Evolutionary conservation across 768 basidiomycete genomes (phyloP).

Genomic region (Amanita rubescens): DNA sequence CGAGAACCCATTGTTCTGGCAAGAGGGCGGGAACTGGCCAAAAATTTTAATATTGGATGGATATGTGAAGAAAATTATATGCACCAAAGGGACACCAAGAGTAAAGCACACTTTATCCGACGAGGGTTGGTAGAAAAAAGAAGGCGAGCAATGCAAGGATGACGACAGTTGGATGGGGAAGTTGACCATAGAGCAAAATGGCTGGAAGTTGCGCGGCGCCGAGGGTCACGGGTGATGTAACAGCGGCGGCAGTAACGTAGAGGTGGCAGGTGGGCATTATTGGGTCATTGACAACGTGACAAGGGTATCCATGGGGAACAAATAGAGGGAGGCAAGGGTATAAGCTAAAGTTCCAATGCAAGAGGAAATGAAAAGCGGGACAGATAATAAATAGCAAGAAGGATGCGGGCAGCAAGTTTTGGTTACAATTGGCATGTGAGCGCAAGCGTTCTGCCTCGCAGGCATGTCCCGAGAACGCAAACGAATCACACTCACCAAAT

Average conservation of each 20-base stretch:
- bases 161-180: conserved; percentile 5
- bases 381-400: conserved; percentile 1
- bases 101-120: conserved; percentile 4
- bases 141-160: background rate
- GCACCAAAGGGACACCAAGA: conserved; percentile 5
- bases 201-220: background rate
- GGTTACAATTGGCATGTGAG: background rate
- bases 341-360: conserved; percentile 12
- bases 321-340: conserved; percentile 3
- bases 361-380: conserved; percentile 6
- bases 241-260: conserved; percentile 2
- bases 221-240: conserved; percentile 1
- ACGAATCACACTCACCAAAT: conserved; percentile 5
- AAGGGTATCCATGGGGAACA: background rate
- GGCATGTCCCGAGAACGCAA: background rate
- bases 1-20: background rate
- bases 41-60: background rate
- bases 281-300: conserved; percentile 2
- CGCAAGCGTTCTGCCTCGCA: conserved; percentile 1
- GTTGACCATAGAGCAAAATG: background rate
- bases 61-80: conserved; percentile 2
- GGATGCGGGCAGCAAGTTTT: background rate
- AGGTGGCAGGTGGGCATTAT: background rate
- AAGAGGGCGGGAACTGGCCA: background rate
- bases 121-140: background rate